These are phyloP conservation scores for Cryphonectria naterciae DNA, from an alignment of 2,329 filamentous ascomycete genomes.

Conservation along the genomic window DNA sequence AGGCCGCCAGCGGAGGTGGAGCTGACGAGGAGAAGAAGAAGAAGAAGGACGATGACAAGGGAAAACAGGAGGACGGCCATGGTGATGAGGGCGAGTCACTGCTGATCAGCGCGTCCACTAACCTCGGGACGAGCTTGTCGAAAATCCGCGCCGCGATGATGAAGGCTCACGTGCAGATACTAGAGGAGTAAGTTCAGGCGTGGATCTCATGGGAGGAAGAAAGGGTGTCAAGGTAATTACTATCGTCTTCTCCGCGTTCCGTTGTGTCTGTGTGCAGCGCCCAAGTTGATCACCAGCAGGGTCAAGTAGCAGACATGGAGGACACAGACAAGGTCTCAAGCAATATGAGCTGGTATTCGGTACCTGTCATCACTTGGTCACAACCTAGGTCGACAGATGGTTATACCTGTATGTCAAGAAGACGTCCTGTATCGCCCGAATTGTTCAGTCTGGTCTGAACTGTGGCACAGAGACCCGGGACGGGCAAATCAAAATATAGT, in stretches of 20 bases:
- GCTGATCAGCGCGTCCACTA: neutral
- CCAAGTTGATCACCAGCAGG: neutral
- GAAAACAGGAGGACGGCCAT: too few species aligned
- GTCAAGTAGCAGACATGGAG: neutral
- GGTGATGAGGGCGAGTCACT: neutral
- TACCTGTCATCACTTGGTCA: neutral
- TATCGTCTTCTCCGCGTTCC: neutral
- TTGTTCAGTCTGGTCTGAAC: neutral
- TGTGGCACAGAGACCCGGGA: neutral
- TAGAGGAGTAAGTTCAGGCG: neutral
- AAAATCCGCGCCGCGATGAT: slow-evolving; percentile 8
- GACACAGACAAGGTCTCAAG: neutral
- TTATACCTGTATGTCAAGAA: too few species aligned
- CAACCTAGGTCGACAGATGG: neutral
- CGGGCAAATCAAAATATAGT: neutral
- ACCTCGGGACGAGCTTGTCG: neutral
- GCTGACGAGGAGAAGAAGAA: neutral
- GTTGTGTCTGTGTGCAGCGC: neutral
- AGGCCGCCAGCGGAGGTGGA: neutral
- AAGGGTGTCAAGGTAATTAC: neutral
- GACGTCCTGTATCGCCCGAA: neutral
- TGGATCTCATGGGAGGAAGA: neutral
- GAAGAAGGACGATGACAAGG: neutral
- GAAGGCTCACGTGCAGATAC: slow-evolving; percentile 3
- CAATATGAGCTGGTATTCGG: neutral